A percentile compares a stretch with the other conserved stretches of the same genome.
phyloP scores from a whole-genome alignment of 2,329 filamentous ascomycete genomes.

The Scleromitrula shiraiana region DNA sequence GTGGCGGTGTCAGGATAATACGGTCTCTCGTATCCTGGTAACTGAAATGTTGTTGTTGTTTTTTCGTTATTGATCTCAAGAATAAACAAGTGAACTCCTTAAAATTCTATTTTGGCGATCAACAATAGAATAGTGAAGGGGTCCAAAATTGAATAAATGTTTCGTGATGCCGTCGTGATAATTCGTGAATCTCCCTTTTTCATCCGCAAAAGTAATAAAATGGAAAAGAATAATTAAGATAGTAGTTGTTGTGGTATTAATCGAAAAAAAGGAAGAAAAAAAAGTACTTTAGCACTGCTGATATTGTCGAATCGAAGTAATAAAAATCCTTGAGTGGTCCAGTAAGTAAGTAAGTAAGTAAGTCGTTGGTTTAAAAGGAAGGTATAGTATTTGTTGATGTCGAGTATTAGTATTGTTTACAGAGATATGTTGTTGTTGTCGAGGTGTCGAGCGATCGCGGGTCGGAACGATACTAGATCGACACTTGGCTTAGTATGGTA shows the following conservation, averaged over 20 bases:
- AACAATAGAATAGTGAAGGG: background rate
- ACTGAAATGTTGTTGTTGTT: too few species aligned
- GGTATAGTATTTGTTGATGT: background rate
- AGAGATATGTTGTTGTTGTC: too few species aligned
- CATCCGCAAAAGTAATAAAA: background rate
- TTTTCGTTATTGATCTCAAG: too few species aligned
- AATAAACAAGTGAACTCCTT: too few species aligned
- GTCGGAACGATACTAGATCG: too few species aligned
- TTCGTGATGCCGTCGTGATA: slow-evolving; percentile 4
- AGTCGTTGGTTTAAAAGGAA: background rate
- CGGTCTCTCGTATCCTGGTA: too few species aligned
- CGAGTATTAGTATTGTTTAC: too few species aligned
- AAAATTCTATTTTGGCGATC: background rate
- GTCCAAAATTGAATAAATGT: background rate
- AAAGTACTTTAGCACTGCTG: background rate
- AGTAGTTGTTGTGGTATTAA: background rate
- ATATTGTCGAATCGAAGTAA: background rate
- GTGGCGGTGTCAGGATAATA: too few species aligned
- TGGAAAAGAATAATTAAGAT: slow-evolving; percentile 3
- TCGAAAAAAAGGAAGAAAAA: background rate
- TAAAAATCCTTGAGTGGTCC: background rate
- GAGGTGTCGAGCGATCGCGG: too few species aligned
- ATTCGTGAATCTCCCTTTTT: slow-evolving; percentile 8
- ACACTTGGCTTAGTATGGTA: too few species aligned
- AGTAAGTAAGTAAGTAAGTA: too few species aligned